Base-by-base conservation (phyloP, 805 yeast species). In the Saturnispora saitoi region DNA sequence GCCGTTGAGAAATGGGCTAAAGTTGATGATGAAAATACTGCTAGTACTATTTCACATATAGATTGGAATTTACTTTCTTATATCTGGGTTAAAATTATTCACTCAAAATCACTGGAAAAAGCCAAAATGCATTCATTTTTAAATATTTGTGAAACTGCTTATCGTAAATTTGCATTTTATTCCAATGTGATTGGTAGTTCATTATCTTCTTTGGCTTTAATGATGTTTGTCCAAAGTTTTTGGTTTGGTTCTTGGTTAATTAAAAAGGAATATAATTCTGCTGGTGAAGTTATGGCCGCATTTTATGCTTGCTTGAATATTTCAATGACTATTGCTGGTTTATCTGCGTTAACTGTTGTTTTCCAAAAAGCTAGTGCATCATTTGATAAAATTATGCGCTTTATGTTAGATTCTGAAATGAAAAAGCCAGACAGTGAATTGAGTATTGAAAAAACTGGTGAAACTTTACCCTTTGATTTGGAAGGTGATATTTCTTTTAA, bases 191-290 rank as follows among this genome's bases (percentile, higher is more conserved):
- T 87, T 58, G 62, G 75, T 20, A 82, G 85, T 0, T 39, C 76
- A 0, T 63, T 83, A 45, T 76, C 82, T 56, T 65, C 76, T 22
- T 55, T 90, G 4, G 73, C 83, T 0, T 68, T 87, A 34, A 61
- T 80, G 59, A 81, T 89, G 80, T 89, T 91, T 69, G 85, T 90
- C 3, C 96, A 87, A 64, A 95, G 91, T 0, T 86, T 93, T 57
- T 89, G 95, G 87, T 91, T 83, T 66, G 99, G 98, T 1, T 76
- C 83, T 28, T 71, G 71, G 41, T 73, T 86, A 70, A 81, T 88
- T 3, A 63, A 66, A 32, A 63, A 65, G 4, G 77, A 78, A 0
- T 70, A 73, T 8, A 60, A 81, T 12, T 56, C 68, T 1, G 67
- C 87, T 2, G 83, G 86, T 11, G 73, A 79, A 36, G 86, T 91